Evolutionary conservation across 257 asterid genomes (phyloP).

Genomic region (Jacaranda mimosifolia): DNA sequence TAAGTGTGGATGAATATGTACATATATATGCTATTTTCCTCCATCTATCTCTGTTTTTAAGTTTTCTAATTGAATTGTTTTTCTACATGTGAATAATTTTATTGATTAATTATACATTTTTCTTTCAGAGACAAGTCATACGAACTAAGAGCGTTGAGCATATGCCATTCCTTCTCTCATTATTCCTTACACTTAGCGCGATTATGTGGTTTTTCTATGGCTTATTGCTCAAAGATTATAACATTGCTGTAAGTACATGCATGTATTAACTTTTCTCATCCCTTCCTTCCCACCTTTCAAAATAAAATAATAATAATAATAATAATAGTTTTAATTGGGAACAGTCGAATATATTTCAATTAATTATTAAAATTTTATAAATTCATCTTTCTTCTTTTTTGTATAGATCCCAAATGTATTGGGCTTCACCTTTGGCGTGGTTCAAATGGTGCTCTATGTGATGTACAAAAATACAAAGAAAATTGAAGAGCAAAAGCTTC

Average conservation of each 20-base stretch:
- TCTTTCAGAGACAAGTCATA: constrained; percentile 62
- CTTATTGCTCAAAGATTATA: constrained; percentile 49
- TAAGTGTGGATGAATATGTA: constrained; percentile 24
- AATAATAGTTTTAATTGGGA: not conserved
- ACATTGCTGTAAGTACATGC: constrained; percentile 46
- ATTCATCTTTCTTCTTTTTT: not conserved
- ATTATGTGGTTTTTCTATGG: constrained; percentile 79
- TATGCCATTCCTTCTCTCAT: constrained; percentile 70
- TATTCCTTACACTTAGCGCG: constrained; percentile 70
- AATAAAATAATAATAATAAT: not conserved
- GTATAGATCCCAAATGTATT: constrained; percentile 66
- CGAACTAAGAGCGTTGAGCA: constrained; percentile 72
- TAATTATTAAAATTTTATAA: no score
- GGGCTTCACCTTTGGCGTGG: constrained; percentile 68
- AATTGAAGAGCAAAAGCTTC: constrained; percentile 34
- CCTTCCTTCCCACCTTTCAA: no score
- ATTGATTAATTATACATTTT: not conserved
- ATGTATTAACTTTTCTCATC: not conserved
- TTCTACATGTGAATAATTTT: not conserved
- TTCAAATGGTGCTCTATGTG: constrained; percentile 68
- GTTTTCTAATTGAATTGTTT: not conserved
- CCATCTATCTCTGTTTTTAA: not conserved
- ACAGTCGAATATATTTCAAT: not conserved
- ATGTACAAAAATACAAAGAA: constrained; percentile 49
- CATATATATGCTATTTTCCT: not conserved